Evolutionary conservation across 495 filamentous ascomycete species (phyloP).

Genomic region (Thermochaetoides thermophila): DNA sequence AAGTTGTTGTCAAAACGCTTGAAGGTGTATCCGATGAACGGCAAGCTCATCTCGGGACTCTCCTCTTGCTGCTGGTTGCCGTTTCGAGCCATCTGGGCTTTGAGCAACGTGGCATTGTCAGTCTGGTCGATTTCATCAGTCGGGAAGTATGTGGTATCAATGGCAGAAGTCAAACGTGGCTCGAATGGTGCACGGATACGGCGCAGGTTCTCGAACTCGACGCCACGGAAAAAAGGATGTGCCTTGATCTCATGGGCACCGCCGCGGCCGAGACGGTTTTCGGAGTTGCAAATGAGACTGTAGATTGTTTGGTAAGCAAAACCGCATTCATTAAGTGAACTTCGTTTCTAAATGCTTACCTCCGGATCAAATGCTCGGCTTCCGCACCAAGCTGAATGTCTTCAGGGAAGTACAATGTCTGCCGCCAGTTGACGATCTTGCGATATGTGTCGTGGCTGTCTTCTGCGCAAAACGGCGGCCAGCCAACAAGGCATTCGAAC

Average conservation of each 20-base stretch:
- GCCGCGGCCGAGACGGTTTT: slow-evolving; percentile 73
- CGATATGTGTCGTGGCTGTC: slow-evolving; percentile 95
- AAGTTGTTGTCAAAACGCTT: slow-evolving; percentile 85
- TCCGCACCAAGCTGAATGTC: slow-evolving; percentile 78
- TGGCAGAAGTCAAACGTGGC: slow-evolving; percentile 75
- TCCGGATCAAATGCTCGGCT: slow-evolving; percentile 76
- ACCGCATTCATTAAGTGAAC: too few relatives aligned
- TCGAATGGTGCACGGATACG: slow-evolving; percentile 91
- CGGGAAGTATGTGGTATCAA: slow-evolving; percentile 97
- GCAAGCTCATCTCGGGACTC: slow-evolving; percentile 75
- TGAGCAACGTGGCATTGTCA: slow-evolving; percentile 63
- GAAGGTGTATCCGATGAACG: slow-evolving; percentile 97
- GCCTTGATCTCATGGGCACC: slow-evolving; percentile 81
- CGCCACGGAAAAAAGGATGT: slow-evolving; percentile 91
- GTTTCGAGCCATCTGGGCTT: slow-evolving; percentile 42
- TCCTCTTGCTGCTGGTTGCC: slow-evolving; percentile 25
- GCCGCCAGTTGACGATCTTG: slow-evolving; percentile 97
- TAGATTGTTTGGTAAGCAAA: too few relatives aligned
- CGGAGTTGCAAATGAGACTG: slow-evolving; percentile 81
- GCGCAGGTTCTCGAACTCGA: slow-evolving; percentile 82
- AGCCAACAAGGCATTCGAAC: slow-evolving; percentile 98
- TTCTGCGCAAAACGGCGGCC: slow-evolving; percentile 98
- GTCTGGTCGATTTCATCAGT: slow-evolving; percentile 94
- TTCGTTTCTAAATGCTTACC: too few relatives aligned
- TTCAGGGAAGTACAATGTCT: slow-evolving; percentile 90